A percentile compares a stretch with the other conserved stretches of the same genome.
phyloP scores from a whole-genome alignment of 352 stramenopile species.

The Phytophthora cajani region DNA sequence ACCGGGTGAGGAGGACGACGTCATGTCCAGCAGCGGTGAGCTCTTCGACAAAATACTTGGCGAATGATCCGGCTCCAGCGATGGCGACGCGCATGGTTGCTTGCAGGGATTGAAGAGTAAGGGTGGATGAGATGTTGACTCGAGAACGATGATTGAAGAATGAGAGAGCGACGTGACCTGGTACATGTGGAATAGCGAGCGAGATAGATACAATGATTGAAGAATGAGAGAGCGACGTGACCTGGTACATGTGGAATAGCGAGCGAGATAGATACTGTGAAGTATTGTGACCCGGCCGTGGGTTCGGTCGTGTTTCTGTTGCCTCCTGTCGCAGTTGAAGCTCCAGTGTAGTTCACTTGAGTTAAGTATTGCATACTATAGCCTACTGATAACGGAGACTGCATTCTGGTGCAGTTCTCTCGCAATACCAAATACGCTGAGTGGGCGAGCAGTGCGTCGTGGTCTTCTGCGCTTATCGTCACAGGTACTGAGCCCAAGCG shows the following conservation, averaged over 20 bases:
- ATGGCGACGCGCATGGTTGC: constrained; percentile 47
- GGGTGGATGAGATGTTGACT: constrained; percentile 3
- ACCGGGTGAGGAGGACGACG: constrained; percentile 45
- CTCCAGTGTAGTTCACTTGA: no score
- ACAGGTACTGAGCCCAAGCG: background rate
- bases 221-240: no score
- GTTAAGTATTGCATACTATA: no score
- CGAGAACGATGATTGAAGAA: constrained; percentile 24
- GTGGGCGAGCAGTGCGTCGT: background rate
- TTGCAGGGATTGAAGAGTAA: background rate
- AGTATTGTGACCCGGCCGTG: no score
- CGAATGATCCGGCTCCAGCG: constrained; percentile 40
- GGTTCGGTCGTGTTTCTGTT: no score
- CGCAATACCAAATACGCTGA: no score
- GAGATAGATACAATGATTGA: no score
- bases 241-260: no score
- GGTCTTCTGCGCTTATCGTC: background rate
- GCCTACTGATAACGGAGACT: no score
- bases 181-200: background rate
- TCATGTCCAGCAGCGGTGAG: constrained; percentile 32
- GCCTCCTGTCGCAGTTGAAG: no score
- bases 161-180: constrained; percentile 4
- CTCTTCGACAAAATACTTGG: constrained; percentile 43
- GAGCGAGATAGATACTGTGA: no score
- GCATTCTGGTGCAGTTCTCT: no score